Evolutionary conservation across 345 rosid species (phyloP).

Genomic region (Pugionium cornutum): DNA sequence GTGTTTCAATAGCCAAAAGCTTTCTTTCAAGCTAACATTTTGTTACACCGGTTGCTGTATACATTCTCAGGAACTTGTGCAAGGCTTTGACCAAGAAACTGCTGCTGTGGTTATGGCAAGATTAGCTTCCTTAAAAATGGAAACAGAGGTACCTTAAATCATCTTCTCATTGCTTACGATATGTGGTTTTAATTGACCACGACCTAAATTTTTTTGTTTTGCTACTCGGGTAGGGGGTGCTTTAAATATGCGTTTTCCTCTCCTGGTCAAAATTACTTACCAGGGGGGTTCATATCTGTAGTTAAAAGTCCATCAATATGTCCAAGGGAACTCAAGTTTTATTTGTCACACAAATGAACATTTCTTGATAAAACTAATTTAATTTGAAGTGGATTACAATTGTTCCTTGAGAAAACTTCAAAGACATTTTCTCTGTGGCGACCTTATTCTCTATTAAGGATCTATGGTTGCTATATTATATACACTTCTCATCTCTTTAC

Average conservation of each 20-base stretch:
- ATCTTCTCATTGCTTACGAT: not conserved
- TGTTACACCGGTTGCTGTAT: conserved; percentile 7
- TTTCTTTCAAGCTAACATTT: conserved; percentile 13
- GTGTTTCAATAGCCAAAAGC: conserved; percentile 1
- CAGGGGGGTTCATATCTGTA: not conserved
- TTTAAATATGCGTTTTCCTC: not conserved
- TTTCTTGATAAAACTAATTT: no score
- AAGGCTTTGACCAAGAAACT: conserved; percentile 98
- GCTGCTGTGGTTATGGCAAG: conserved; percentile 98
- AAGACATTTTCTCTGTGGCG: no score
- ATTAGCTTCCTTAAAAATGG: conserved; percentile 90
- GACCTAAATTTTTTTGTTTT: not conserved
- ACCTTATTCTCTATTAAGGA: no score
- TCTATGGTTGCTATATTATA: no score
- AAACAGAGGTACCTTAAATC: conserved; percentile 67
- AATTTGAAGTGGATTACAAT: no score
- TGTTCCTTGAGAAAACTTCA: no score
- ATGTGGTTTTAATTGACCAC: conserved; percentile 1
- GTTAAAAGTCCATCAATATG: conserved; percentile 10
- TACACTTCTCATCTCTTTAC: no score
- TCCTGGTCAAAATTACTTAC: conserved; percentile 2
- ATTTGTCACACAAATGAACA: no score
- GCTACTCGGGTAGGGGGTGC: not conserved
- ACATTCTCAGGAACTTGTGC: conserved; percentile 73
- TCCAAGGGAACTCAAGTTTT: not conserved